Base-by-base conservation (phyloP, 2,329 filamentous ascomycete species). In the Orbilia oligospora region DNA sequence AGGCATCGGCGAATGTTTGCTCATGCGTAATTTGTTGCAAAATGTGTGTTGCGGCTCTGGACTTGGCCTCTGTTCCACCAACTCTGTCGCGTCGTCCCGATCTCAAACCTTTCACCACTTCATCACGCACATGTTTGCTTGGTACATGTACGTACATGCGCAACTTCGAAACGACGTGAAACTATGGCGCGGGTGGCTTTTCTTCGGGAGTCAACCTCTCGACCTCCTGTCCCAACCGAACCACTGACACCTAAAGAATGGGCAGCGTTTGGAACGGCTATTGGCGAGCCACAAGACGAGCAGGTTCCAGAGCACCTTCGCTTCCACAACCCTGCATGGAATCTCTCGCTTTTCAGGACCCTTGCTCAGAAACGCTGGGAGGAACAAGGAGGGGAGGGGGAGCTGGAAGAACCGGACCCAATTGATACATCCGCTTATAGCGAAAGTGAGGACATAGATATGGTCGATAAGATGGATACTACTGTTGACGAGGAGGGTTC, bases 181-280 rank as follows among this genome's bases (percentile, higher is more conserved):
- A 46, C 9, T 6, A 64, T 71, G 68, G 12, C 27, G 24, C 44
- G 56, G 48, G 30, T 44, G 5, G 4, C 8, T 24, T 51, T 71
- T 3, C 12, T 12, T 4, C 61, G 30, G 49, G 33, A 33, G 12
- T 18, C 51, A 8, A 49, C 2, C 18, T 8, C 16, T 8, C 58
- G 61, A 5, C 49, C 61, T 6, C n/a, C 24, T 1, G 41, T 73
- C 46, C 64, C 53, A 1, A 78, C 68, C 0, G 75, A 78, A 49
- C 68, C 63, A 41, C 48, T 78, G 6, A 68, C 68, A 20, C 55
- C 75, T 5, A 68, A 69, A 30, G 68, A 78, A 68, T 78, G 75
- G 75, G 38, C 48, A 14, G 44, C 46, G 38, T 78, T 78, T 53
- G 49, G 68, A 14, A 16, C 20, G 1, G 22, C 53, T 12, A 65